Conservation (phyloP, 2,329 filamentous ascomycete species). For the Paraphoma chrysanthemicola region DNA sequence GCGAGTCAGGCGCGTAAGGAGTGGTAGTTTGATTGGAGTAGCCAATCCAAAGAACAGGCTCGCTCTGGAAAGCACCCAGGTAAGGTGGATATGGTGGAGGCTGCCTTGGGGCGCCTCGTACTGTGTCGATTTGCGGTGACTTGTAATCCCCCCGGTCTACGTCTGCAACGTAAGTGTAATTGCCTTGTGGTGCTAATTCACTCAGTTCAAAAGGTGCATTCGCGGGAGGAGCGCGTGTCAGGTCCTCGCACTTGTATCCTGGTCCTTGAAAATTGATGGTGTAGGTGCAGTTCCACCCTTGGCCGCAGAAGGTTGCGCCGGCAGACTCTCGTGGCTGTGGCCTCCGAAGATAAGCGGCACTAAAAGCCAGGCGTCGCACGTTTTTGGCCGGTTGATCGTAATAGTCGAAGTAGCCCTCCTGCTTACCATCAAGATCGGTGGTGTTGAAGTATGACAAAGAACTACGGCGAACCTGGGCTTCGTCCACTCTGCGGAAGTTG, state of each 20-base stretch:
- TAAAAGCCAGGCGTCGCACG: slow-evolving; percentile 37
- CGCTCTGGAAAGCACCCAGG: slow-evolving; percentile 42
- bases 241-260: slow-evolving; percentile 46
- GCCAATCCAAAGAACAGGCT: slow-evolving; percentile 47
- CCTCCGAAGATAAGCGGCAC: slow-evolving; percentile 41
- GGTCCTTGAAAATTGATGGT: slow-evolving; percentile 42
- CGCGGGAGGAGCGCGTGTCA: slow-evolving; percentile 14
- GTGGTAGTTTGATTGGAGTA: slow-evolving; percentile 38
- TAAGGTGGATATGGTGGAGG: slow-evolving; percentile 32
- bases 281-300: slow-evolving; percentile 48
- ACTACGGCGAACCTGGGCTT: slow-evolving; percentile 24
- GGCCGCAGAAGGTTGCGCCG: slow-evolving; percentile 35
- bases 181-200: slow-evolving; percentile 40
- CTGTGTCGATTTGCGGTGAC: slow-evolving; percentile 33
- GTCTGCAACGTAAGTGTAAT: slow-evolving; percentile 37
- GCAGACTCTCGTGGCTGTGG: slow-evolving; percentile 34
- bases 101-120: slow-evolving; percentile 27
- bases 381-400: slow-evolving; percentile 48
- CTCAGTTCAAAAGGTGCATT: slow-evolving; percentile 38
- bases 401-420: slow-evolving; percentile 42
- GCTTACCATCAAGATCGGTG: slow-evolving; percentile 32
- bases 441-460: slow-evolving; percentile 45
- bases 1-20: slow-evolving; percentile 29
- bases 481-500: slow-evolving; percentile 36
- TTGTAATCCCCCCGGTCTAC: slow-evolving; percentile 42